phyloP scores from a whole-genome alignment of 768 basidiomycete species.

The Rhizopogon salebrosus region DNA sequence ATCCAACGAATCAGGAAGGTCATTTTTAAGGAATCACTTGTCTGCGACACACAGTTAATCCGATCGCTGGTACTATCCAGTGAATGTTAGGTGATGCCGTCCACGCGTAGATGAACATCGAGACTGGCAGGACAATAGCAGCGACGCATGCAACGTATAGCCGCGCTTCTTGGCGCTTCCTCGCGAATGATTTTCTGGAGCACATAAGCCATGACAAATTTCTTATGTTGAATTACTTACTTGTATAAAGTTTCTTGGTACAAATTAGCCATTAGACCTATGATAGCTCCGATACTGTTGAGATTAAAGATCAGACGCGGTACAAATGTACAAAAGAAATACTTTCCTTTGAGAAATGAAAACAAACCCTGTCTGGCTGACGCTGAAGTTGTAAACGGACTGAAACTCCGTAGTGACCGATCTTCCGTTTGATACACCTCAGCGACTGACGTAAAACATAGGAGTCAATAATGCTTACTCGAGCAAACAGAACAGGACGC shows the following conservation, averaged over 20 bases:
- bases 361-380: neutral
- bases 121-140: conserved; percentile 46
- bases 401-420: neutral
- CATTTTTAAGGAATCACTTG: neutral
- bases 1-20: conserved; percentile 1
- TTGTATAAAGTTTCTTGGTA: conserved; percentile 47
- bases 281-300: conserved; percentile 44
- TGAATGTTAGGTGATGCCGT: conserved; percentile 48
- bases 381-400: neutral
- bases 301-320: neutral
- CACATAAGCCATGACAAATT: conserved; percentile 18
- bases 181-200: conserved; percentile 13
- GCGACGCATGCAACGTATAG: conserved; percentile 51
- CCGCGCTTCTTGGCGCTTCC: conserved; percentile 49
- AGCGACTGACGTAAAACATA: neutral
- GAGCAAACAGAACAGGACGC: conserved; percentile 60
- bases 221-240: conserved; percentile 24
- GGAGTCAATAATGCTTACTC: conserved; percentile 29
- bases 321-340: neutral
- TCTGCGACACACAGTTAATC: conserved; percentile 14
- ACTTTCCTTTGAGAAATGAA: conserved; percentile 42
- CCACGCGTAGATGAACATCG: conserved; percentile 71
- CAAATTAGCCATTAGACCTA: conserved; percentile 31
- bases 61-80: conserved; percentile 45
- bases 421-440: conserved; percentile 11